phyloP scores from a whole-genome alignment of 2,329 filamentous ascomycete species.

The Calonectria naviculata region DNA sequence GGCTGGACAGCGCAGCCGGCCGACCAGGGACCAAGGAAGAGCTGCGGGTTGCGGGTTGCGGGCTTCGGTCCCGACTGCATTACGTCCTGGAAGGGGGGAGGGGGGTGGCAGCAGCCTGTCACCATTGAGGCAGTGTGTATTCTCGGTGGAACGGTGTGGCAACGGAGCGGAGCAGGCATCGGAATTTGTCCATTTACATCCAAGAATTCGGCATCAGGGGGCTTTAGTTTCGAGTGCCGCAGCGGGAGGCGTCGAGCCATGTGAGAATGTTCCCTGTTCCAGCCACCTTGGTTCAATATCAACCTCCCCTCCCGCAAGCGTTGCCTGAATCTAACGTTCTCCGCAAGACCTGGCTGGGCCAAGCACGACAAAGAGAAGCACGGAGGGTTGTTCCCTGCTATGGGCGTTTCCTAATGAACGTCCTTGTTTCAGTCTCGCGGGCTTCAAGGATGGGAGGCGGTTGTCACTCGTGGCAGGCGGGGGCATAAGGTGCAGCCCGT shows the following conservation, averaged over 20 bases:
- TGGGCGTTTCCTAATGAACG: not conserved
- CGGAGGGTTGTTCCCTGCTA: conserved; percentile 24
- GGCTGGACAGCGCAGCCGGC: not conserved
- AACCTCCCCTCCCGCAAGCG: not conserved
- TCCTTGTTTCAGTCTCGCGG: conserved; percentile 18
- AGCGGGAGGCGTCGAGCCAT: not conserved
- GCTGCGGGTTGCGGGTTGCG: not conserved
- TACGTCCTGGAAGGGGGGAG: not conserved
- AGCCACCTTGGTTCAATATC: not conserved
- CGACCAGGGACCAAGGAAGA: not conserved
- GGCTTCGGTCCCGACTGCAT: not conserved
- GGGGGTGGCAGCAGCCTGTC: not conserved
- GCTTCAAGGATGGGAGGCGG: not conserved
- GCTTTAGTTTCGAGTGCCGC: not conserved
- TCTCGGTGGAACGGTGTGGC: conserved; percentile 10
- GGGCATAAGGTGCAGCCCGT: not conserved
- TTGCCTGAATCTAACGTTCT: conserved; percentile 1
- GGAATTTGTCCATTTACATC: not conserved
- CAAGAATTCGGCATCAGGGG: not conserved
- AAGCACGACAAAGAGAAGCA: not conserved
- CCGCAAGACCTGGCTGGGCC: not conserved
- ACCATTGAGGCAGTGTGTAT: not conserved
- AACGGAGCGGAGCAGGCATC: not conserved
- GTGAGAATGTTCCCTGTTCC: not conserved
- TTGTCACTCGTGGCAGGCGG: not conserved